These are phyloP conservation scores for Plasmodium relictum DNA, from an alignment of 169 alveolate genomes.

Conservation along the genomic window DNA sequence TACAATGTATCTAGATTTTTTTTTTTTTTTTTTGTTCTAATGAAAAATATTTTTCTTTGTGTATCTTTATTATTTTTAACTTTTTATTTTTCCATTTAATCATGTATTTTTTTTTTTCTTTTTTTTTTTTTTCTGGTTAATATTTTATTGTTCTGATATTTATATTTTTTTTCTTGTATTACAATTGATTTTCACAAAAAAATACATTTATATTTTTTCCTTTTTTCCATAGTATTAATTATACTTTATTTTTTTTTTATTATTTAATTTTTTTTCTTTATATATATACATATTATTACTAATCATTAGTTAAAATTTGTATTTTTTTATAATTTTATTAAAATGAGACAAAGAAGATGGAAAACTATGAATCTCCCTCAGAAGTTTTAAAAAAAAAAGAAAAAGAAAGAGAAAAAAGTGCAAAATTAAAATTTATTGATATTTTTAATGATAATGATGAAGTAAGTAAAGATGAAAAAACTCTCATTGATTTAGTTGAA, in stretches of 20 bases:
- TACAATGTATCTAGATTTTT: not conserved
- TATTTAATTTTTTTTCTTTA: not conserved
- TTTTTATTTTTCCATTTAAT: too few relatives aligned
- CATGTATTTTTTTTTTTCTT: too few relatives aligned
- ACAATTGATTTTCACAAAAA: too few relatives aligned
- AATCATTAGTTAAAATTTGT: not conserved
- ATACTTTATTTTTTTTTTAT: too few relatives aligned
- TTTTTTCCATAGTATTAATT: too few relatives aligned
- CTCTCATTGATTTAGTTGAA: not conserved
- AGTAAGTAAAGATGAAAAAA: conserved; percentile 16
- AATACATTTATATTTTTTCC: too few relatives aligned
- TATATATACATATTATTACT: not conserved
- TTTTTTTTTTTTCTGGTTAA: too few relatives aligned
- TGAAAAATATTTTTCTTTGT: too few relatives aligned
- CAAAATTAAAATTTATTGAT: conserved; percentile 48
- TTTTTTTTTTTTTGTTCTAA: not conserved
- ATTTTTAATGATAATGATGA: conserved; percentile 56
- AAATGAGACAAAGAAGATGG: conserved; percentile 30
- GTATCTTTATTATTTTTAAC: too few relatives aligned
- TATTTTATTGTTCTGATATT: too few relatives aligned
- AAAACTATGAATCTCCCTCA: conserved; percentile 66
- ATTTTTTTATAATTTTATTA: not conserved
- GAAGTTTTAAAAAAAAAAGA: conserved; percentile 60
- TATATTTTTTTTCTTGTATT: too few relatives aligned
- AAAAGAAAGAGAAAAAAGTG: not conserved